Evolutionary conservation across 164 flowering plant genomes (phyloP).

Genomic region (Dillenia suffruticosa): DNA sequence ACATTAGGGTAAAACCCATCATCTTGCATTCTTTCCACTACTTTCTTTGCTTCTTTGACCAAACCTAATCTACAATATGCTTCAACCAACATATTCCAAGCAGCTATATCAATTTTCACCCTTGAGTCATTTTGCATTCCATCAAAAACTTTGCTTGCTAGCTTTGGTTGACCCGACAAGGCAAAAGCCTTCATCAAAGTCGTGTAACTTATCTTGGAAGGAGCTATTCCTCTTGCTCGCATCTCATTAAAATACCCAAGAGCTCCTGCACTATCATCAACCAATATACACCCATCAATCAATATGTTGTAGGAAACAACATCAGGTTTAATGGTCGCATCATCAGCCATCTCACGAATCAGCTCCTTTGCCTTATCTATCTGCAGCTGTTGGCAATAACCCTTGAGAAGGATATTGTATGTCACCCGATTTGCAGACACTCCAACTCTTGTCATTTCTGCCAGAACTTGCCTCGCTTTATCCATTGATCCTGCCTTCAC

Average conservation of each 20-base stretch:
- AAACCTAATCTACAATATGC: constrained; percentile 73
- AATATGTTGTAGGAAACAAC: constrained; percentile 88
- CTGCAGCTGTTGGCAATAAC: constrained; percentile 85
- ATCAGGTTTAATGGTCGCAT: constrained; percentile 63
- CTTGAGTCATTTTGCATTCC: constrained; percentile 84
- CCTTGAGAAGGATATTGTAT: constrained; percentile 86
- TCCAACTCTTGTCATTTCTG: constrained; percentile 68
- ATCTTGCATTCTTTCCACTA: constrained; percentile 63
- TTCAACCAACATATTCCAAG: constrained; percentile 96
- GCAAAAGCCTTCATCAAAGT: constrained; percentile 96
- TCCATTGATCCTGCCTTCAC: constrained; percentile 83
- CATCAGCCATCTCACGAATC: constrained; percentile 59
- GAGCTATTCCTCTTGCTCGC: constrained; percentile 75
- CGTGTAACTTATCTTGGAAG: constrained; percentile 92
- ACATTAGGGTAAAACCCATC: constrained; percentile 69
- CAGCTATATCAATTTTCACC: constrained; percentile 74
- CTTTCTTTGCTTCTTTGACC: constrained; percentile 71
- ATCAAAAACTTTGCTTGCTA: constrained; percentile 76
- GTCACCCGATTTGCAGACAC: constrained; percentile 87
- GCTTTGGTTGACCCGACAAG: constrained; percentile 74
- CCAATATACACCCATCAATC: constrained; percentile 80
- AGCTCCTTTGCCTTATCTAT: constrained; percentile 71
- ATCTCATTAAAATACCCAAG: constrained; percentile 83
- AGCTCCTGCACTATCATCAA: constrained; percentile 87
- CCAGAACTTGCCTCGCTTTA: constrained; percentile 68